Base-by-base conservation (phyloP, 768 basidiomycete genomes). In the Galerina marginata region DNA sequence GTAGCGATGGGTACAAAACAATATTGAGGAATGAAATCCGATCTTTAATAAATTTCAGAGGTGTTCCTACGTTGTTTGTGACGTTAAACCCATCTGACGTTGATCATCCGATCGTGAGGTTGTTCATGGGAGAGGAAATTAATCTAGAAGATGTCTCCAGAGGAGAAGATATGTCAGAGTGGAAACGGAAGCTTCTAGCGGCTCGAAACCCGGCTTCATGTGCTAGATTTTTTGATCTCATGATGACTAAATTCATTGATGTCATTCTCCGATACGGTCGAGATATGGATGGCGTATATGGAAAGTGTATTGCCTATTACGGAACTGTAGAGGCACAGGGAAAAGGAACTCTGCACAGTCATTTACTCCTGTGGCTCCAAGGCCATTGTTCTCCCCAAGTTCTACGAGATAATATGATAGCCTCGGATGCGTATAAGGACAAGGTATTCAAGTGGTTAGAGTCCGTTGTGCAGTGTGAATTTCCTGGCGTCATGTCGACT, bases 391-490 rank as follows among this genome's bases (percentile, higher is more conserved):
- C 12, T 6, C 44, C 44, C 11, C 9, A 15, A 23, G 44, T 3
- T n/a, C 16, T 45, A 23, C 6, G 44, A 20, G 15, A 11, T 9
- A 6, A 23, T 2, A 9, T 45, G 4, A 45, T n/a, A 4, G 6
- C 44, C 2, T 45, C 44, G 9, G 4, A 15, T 9, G 16, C 9
- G 12, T 45, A 45, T 10, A 9, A 16, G 3, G 4, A n/a, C 16
- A 3, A n/a, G 11, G 16, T 45, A 6, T 6, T 45, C 2, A 45
- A 4, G 3, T 45, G 44, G 44, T 4, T 45, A 15, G 44, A 45
- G 10, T 45, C 44, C 3, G 11, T 62, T 33, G 46, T 65, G 7
- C 4, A 14, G 9, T 42, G 37, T 38, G 54, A 55, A 2, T 63
- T 59, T 26, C 52, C 53, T 9, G 14, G 20, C 5, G 11, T 45